Percentiles rank a stretch among this genome's conserved stretches.
Evolutionary conservation across 805 yeast species (phyloP).

Genomic region (Limtongia smithiae): DNA sequence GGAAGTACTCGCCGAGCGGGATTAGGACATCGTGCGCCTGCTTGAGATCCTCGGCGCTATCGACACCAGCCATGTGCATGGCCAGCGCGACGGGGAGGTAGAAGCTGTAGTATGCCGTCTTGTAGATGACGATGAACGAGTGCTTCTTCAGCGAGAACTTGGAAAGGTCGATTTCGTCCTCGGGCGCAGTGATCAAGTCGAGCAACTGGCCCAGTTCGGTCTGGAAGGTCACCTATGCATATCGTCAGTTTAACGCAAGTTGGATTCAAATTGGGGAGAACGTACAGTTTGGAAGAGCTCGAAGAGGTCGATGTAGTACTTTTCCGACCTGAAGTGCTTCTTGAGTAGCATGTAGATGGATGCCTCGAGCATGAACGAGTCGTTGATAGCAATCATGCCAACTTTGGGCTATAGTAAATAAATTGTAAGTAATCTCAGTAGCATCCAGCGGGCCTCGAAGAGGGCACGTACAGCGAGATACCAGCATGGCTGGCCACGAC

Average conservation of each 20-base stretch:
- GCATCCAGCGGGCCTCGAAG: background rate
- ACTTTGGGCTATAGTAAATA: conserved; percentile 53
- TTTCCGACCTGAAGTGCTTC: conserved; percentile 77
- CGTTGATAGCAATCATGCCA: conserved; percentile 93
- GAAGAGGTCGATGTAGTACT: conserved; percentile 81
- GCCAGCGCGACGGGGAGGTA: conserved; percentile 97
- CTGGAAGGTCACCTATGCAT: conserved; percentile 78
- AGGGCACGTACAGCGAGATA: conserved; percentile 45
- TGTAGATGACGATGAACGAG: conserved; percentile 90
- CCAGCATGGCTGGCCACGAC: conserved; percentile 99
- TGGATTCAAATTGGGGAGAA: background rate
- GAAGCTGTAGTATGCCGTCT: conserved; percentile 96
- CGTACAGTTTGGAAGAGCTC: conserved; percentile 83
- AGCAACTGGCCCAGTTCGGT: conserved; percentile 96
- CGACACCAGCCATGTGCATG: conserved; percentile 84
- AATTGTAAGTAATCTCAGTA: background rate
- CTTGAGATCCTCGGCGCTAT: conserved; percentile 66
- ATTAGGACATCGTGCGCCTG: conserved; percentile 85
- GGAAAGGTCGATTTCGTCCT: conserved; percentile 82
- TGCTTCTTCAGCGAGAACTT: conserved; percentile 87
- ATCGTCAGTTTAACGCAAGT: too few relatives aligned
- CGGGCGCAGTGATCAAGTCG: conserved; percentile 96
- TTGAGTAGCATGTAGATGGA: conserved; percentile 85
- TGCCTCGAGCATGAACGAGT: conserved; percentile 93
- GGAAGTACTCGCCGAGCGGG: conserved; percentile 97